These are phyloP conservation scores for Samsoniella hepiali DNA, from an alignment of 2,329 filamentous ascomycete genomes.

Conservation along the genomic window DNA sequence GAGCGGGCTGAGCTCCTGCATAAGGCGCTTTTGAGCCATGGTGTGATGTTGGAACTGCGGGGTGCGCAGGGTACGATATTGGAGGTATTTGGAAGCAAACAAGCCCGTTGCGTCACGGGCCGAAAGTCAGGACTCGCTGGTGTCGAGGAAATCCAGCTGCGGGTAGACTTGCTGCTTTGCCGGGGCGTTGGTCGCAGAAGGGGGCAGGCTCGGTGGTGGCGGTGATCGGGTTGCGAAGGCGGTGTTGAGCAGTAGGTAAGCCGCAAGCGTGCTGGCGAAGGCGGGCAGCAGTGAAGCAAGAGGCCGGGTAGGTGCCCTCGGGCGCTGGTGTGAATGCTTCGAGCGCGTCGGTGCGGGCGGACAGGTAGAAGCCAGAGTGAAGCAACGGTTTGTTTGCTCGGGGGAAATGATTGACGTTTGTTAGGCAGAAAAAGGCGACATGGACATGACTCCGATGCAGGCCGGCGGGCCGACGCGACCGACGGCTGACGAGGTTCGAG, in stretches of 20 bases:
- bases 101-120: neutral
- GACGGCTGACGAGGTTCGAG: slow-evolving; percentile 6
- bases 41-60: slow-evolving; percentile 18
- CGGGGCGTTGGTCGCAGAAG: neutral
- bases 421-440: slow-evolving; percentile 15
- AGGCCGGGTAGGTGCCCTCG: slow-evolving; percentile 1
- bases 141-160: neutral
- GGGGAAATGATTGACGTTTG: slow-evolving; percentile 1
- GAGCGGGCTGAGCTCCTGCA: slow-evolving; percentile 81
- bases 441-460: slow-evolving; percentile 14
- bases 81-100: slow-evolving; percentile 4
- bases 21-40: slow-evolving; percentile 69
- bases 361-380: neutral
- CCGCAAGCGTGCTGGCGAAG: slow-evolving; percentile 1
- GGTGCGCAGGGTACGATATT: slow-evolving; percentile 1
- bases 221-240: slow-evolving; percentile 6
- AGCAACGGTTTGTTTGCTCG: neutral
- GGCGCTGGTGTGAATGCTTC: neutral
- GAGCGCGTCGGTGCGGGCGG: neutral
- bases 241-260: slow-evolving; percentile 6
- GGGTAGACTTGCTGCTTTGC: neutral
- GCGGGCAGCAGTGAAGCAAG: neutral
- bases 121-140: neutral
- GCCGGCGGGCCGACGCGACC: slow-evolving; percentile 13
- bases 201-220: neutral